These are phyloP conservation scores for Globisporangium irregulare DNA, from an alignment of 352 stramenopile genomes.

Conservation along the genomic window DNA sequence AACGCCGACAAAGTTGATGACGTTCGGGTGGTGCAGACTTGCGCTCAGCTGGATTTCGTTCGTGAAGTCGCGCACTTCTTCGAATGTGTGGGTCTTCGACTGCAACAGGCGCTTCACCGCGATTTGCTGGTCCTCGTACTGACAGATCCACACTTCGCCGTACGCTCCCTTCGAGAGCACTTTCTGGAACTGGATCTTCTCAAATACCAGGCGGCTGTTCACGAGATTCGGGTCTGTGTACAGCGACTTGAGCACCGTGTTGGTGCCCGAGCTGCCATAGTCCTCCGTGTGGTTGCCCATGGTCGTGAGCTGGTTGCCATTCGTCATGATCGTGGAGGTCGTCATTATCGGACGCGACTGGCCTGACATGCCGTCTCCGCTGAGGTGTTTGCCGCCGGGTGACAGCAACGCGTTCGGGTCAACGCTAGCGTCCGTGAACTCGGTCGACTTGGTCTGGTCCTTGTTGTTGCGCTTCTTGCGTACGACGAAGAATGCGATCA, in stretches of 20 bases:
- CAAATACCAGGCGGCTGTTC: conserved; percentile 38
- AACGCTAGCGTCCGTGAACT: neutral
- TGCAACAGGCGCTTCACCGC: conserved; percentile 53
- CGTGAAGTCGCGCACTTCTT: conserved; percentile 34
- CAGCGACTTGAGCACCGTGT: conserved; percentile 20
- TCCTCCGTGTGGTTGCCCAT: conserved; percentile 1
- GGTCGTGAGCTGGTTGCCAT: conserved; percentile 11
- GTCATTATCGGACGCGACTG: neutral
- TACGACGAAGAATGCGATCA: conserved; percentile 10
- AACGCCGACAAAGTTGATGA: conserved; percentile 49
- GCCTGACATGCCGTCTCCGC: neutral
- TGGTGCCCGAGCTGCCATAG: conserved; percentile 24
- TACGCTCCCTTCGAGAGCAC: conserved; percentile 42
- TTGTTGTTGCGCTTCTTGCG: conserved; percentile 2
- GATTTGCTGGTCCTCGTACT: conserved; percentile 33
- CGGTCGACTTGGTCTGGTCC: neutral
- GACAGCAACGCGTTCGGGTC: conserved; percentile 13
- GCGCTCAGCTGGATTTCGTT: conserved; percentile 44
- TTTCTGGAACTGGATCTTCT: conserved; percentile 23
- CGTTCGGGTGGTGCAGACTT: conserved; percentile 41
- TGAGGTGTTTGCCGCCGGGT: conserved; percentile 3
- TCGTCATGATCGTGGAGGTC: conserved; percentile 1
- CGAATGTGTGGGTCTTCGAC: conserved; percentile 25
- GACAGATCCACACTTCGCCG: conserved; percentile 53
- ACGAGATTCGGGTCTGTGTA: conserved; percentile 39